Evolutionary conservation across 495 filamentous ascomycete genomes (phyloP).

Genomic region (Xanthoparmelia taractica): DNA sequence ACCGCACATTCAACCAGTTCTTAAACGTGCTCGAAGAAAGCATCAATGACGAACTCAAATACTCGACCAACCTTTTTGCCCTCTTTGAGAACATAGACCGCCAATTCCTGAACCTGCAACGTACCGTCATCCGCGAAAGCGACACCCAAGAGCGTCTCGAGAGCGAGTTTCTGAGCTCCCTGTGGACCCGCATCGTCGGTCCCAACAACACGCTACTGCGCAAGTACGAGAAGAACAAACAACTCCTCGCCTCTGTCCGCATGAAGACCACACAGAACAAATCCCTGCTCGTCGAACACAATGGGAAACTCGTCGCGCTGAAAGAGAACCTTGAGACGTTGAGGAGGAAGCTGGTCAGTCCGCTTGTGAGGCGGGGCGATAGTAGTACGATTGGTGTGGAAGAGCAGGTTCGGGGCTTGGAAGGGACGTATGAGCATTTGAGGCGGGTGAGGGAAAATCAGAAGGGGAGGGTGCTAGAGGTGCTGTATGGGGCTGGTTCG

Average conservation of each 20-base stretch:
- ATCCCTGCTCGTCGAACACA: conserved; percentile 72
- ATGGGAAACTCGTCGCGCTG: conserved; percentile 65
- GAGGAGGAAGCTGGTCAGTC: conserved; percentile 68
- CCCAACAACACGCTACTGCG: conserved; percentile 59
- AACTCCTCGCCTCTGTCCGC: conserved; percentile 64
- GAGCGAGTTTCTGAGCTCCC: conserved; percentile 67
- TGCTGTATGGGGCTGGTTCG: conserved; percentile 58
- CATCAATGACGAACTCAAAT: conserved; percentile 71
- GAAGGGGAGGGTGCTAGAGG: conserved; percentile 75
- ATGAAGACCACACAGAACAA: conserved; percentile 81
- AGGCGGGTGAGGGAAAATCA: conserved; percentile 64
- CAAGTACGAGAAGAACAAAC: conserved; percentile 84
- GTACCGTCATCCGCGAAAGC: conserved; percentile 75
- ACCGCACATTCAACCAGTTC: conserved; percentile 81
- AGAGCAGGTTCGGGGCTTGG: conserved; percentile 74
- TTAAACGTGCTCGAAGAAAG: conserved; percentile 79
- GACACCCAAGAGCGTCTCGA: conserved; percentile 71
- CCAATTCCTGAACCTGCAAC: conserved; percentile 79
- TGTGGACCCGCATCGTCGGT: conserved; percentile 80
- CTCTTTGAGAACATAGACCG: conserved; percentile 83
- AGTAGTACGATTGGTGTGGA: conserved; percentile 50
- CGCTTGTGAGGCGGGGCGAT: conserved; percentile 63
- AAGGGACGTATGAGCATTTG: conserved; percentile 68
- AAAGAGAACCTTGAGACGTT: conserved; percentile 75
- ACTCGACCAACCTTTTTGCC: conserved; percentile 65